phyloP scores from a whole-genome alignment of 495 filamentous ascomycete genomes.

The Podospora didyma region DNA sequence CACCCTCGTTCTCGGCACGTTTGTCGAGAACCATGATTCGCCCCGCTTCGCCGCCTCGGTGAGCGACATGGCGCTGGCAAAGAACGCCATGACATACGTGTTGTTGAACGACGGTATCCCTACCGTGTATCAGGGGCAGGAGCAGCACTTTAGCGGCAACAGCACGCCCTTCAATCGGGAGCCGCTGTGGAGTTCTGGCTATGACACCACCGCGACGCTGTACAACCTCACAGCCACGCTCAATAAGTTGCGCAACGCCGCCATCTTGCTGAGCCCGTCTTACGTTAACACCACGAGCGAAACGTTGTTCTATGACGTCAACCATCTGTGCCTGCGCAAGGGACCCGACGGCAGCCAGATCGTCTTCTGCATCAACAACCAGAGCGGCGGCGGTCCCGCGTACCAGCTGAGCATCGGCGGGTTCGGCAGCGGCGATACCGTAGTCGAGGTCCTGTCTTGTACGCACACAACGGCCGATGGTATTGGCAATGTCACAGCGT shows the following conservation, averaged over 20 bases:
- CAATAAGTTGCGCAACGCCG: conserved; percentile 55
- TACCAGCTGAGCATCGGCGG: conserved; percentile 20
- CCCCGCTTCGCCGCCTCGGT: conserved; percentile 55
- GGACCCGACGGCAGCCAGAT: conserved; percentile 53
- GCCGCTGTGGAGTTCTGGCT: conserved; percentile 61
- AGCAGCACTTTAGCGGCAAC: conserved; percentile 58
- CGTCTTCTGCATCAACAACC: conserved; percentile 31
- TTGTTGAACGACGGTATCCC: conserved; percentile 14
- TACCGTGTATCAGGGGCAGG: conserved; percentile 50
- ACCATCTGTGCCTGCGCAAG: conserved; percentile 63
- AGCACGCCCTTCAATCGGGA: conserved; percentile 60
- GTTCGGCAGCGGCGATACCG: conserved; percentile 20
- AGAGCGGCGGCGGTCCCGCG: conserved; percentile 22
- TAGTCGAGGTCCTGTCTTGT: conserved; percentile 28
- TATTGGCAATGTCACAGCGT: conserved; percentile 18
- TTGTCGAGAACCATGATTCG: conserved; percentile 71
- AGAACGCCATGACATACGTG: conserved; percentile 64
- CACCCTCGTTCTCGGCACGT: conserved; percentile 44
- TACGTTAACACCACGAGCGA: conserved; percentile 53
- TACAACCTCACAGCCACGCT: conserved; percentile 50
- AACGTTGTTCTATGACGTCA: conserved; percentile 51
- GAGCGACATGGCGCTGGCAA: conserved; percentile 51
- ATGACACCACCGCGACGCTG: conserved; percentile 42
- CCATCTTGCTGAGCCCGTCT: conserved; percentile 33
- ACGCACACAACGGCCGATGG: conserved; percentile 14